These are phyloP conservation scores for Hemisphaericaspora xylofermentans DNA, from an alignment of 1,139 yeast genomes.

Conservation along the genomic window DNA sequence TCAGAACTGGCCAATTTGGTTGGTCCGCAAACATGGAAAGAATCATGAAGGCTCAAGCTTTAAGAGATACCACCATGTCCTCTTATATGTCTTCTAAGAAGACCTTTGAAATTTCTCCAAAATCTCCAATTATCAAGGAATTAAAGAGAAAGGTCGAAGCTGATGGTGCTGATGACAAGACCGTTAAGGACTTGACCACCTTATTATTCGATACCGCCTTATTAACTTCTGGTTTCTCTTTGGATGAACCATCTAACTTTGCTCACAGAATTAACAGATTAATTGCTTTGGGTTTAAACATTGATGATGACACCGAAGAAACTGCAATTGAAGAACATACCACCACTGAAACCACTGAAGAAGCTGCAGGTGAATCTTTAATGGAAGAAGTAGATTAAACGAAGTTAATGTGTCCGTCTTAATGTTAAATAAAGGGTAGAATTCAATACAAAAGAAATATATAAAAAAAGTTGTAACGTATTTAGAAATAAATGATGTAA, in stretches of 20 bases:
- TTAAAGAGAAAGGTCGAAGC: conserved; percentile 94
- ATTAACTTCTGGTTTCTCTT: conserved; percentile 97
- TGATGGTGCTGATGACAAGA: conserved; percentile 97
- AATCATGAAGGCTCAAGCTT: conserved; percentile 99
- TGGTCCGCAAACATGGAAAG: conserved; percentile 99
- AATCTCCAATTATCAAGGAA: conserved; percentile 91
- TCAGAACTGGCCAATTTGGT: conserved; percentile 99
- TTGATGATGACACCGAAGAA: conserved; percentile 78
- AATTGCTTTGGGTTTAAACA: conserved; percentile 96
- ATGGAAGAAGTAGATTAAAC: conserved; percentile 98
- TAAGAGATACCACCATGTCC: conserved; percentile 98
- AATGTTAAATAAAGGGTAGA: neutral
- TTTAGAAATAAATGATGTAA: neutral
- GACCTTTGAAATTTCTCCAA: conserved; percentile 98
- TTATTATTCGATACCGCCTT: conserved; percentile 96
- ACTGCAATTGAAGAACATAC: conserved; percentile 43
- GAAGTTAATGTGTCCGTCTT: neutral
- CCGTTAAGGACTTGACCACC: conserved; percentile 96
- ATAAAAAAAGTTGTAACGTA: neutral
- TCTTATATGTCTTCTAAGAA: conserved; percentile 99
- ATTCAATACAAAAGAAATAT: too few relatives aligned
- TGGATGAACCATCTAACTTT: conserved; percentile 97
- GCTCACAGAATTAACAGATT: conserved; percentile 98
- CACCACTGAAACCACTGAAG: conserved; percentile 52
- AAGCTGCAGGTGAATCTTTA: conserved; percentile 81